Evolutionary conservation across 306 rosid species (phyloP).

Genomic region (Cucurbita pepo): DNA sequence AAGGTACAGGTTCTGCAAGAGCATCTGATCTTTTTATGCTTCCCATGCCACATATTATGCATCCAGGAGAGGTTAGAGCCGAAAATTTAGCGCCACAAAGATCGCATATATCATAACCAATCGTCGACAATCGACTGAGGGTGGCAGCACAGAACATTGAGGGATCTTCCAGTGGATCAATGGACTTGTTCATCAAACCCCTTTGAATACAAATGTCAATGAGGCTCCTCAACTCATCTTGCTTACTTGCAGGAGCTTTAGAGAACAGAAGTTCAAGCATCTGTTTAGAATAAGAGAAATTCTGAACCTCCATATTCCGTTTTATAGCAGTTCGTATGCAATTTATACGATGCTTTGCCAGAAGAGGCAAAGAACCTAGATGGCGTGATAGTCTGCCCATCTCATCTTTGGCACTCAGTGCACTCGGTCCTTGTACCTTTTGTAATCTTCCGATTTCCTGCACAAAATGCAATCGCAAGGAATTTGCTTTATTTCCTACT

Average conservation of each 20-base stretch:
- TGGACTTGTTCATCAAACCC: constrained; percentile 82
- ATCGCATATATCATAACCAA: constrained; percentile 96
- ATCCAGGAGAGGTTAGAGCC: constrained; percentile 66
- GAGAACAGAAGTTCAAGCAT: constrained; percentile 85
- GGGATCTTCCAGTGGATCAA: constrained; percentile 90
- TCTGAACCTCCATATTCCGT: constrained; percentile 94
- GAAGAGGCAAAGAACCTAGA: constrained; percentile 90
- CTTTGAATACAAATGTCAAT: constrained; percentile 80
- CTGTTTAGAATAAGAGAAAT: constrained; percentile 75
- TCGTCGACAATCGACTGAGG: constrained; percentile 82
- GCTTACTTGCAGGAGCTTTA: constrained; percentile 89
- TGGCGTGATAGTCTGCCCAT: constrained; percentile 97
- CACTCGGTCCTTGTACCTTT: constrained; percentile 77
- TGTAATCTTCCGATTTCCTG: constrained; percentile 96
- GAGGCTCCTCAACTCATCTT: constrained; percentile 77
- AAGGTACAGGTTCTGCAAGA: constrained; percentile 64
- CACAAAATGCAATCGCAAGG: constrained; percentile 3
- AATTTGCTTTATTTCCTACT: not conserved
- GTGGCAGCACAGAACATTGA: constrained; percentile 90
- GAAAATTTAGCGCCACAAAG: constrained; percentile 95
- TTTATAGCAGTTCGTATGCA: constrained; percentile 94
- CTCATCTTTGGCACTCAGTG: constrained; percentile 94
- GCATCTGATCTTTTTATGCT: constrained; percentile 88
- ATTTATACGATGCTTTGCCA: constrained; percentile 84
- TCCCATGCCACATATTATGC: constrained; percentile 96